These are phyloP conservation scores for Trametes sp. DNA, from an alignment of 1,284 basidiomycete species.

Conservation along the genomic window DNA sequence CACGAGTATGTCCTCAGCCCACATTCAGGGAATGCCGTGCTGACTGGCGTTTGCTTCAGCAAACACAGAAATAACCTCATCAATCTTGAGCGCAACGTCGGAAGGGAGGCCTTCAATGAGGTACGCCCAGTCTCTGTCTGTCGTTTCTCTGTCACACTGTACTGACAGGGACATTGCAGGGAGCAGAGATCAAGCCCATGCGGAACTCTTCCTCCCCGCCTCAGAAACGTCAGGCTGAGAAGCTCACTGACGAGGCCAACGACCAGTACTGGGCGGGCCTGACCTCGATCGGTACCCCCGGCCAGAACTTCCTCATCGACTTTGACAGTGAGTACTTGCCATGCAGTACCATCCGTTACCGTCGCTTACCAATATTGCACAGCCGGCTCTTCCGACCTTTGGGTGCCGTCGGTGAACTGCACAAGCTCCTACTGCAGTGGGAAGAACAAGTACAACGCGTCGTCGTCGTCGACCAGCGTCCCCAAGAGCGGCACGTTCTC, in stretches of 20 bases:
- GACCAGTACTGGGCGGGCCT: slow-evolving; percentile 40
- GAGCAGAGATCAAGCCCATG: slow-evolving; percentile 1
- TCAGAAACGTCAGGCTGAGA: slow-evolving; percentile 31
- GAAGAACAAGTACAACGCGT: slow-evolving; percentile 34
- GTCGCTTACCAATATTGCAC: not conserved
- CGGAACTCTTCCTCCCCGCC: not conserved
- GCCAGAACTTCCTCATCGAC: slow-evolving; percentile 38
- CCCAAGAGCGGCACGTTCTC: slow-evolving; percentile 41
- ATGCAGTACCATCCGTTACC: slow-evolving; percentile 35
- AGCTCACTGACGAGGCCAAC: slow-evolving; percentile 36
- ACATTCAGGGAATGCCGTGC: not conserved
- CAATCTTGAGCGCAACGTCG: slow-evolving; percentile 35
- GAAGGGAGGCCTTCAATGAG: slow-evolving; percentile 21
- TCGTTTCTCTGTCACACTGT: not conserved
- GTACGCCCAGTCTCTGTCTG: not conserved
- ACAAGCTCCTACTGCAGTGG: slow-evolving; percentile 29
- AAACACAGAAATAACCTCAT: slow-evolving; percentile 31
- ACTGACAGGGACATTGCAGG: not conserved
- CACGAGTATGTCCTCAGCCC: slow-evolving; percentile 37
- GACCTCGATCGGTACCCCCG: slow-evolving; percentile 40
- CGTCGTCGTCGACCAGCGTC: slow-evolving; percentile 23
- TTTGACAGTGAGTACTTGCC: slow-evolving; percentile 37
- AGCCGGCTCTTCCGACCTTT: slow-evolving; percentile 41
- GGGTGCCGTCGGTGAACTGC: slow-evolving; percentile 37
- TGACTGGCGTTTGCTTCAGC: slow-evolving; percentile 13